Evolutionary conservation across 78 protist species (phyloP).

Genomic region (Reticulomyxa filosa): DNA sequence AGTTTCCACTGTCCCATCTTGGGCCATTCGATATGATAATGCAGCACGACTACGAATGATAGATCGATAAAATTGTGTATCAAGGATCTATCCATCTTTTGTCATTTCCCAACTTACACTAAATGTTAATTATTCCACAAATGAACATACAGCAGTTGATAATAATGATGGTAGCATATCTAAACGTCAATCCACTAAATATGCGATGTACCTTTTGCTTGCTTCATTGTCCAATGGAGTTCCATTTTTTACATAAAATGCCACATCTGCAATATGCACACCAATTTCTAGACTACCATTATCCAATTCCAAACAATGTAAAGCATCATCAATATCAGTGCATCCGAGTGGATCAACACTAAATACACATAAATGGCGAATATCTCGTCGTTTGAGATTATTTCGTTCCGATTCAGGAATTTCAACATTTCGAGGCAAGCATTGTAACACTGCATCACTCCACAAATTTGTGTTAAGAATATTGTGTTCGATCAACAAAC

Average conservation of each 20-base stretch:
- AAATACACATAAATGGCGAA: background rate
- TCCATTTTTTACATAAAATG: constrained; percentile 46
- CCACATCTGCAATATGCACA: constrained; percentile 65
- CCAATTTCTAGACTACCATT: background rate
- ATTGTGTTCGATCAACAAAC: constrained; percentile 2
- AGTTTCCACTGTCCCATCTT: too few species aligned
- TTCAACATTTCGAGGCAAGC: constrained; percentile 14
- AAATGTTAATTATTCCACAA: constrained; percentile 19
- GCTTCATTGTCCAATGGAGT: constrained; percentile 57
- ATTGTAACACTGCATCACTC: background rate
- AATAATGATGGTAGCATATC: constrained; percentile 44
- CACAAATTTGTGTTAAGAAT: background rate
- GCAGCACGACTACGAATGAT: constrained; percentile 64
- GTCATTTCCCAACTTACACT: background rate
- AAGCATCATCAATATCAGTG: constrained; percentile 90
- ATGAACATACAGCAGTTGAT: constrained; percentile 29
- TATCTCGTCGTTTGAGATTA: constrained; percentile 5
- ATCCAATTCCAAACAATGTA: constrained; percentile 34
- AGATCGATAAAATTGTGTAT: constrained; percentile 38
- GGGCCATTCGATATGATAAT: constrained; percentile 58
- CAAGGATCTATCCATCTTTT: constrained; percentile 23
- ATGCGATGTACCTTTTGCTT: constrained; percentile 38
- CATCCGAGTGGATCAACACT: constrained; percentile 54
- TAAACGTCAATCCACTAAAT: constrained; percentile 40
- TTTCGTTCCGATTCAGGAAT: constrained; percentile 17